Base-by-base conservation (phyloP, 805 yeast genomes). In the Ogataea chonburiensis region DNA sequence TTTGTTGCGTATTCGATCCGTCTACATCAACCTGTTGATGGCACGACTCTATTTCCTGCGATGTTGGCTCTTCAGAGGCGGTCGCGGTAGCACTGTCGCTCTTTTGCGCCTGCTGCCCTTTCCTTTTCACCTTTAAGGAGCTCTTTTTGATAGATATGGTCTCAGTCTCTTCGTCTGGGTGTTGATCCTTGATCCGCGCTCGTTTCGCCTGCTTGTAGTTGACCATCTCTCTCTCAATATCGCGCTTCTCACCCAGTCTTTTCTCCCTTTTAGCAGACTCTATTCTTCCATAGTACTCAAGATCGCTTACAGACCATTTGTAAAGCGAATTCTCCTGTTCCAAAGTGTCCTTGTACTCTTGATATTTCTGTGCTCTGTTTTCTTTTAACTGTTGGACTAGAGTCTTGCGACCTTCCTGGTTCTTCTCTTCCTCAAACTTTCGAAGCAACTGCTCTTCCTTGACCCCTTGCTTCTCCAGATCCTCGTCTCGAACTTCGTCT, bases 301-400 rank as follows among this genome's bases (percentile, higher is more conserved):
- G 50, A 4, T 71, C 65, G 19, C 58, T 53, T 20, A 56, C 62
- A 38, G 63, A 63, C 31, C 70, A 49, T 39, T 67, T 68, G 40
- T 66, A 68, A 0, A 69, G 55, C 0, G 74, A 66, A 43, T 70
- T 69, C 55, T 45, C 59, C 29, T 40, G 60, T 55, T 50, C 68
- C 58, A 43, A 47, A 43, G 43, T 58, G 60, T 65, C 46, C 28
- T 48, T 54, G 17, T 45, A 43, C 27, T 57, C 61, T 25, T 51
- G 37, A 34, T 56, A 57, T 20, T 34, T 47, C 24, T 45, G 43
- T 13, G 37, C 63, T 53, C 64, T 56, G 33, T 64, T 58, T 30
- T 66, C 71, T 21, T 57, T 53, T 17, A 70, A 46, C 47, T 71
- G 77, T 15, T 69, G 68, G 11, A 58, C 60, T 10, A 71, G 49